Percentiles rank a stretch among this genome's conserved stretches.
Evolutionary conservation across 768 basidiomycete genomes (phyloP).

Genomic region (Calocera viscosa): DNA sequence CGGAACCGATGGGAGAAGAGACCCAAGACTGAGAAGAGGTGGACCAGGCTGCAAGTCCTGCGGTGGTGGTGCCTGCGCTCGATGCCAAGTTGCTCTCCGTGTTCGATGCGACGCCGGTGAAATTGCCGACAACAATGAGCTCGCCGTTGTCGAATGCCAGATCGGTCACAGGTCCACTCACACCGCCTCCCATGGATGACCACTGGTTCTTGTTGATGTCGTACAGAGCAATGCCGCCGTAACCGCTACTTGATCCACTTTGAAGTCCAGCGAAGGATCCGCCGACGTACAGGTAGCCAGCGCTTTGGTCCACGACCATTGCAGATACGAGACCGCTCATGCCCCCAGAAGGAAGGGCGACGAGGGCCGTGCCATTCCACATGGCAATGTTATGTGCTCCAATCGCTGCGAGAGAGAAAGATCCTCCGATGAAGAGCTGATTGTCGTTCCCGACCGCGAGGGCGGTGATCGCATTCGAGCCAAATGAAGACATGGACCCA

Average conservation of each 20-base stretch:
- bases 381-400: conserved; percentile 54
- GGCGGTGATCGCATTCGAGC: conserved; percentile 31
- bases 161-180: conserved; percentile 60
- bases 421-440: conserved; percentile 59
- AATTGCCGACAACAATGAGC: conserved; percentile 63
- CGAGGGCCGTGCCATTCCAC: conserved; percentile 48
- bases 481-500: conserved; percentile 20
- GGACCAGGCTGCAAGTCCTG: conserved; percentile 71
- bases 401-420: conserved; percentile 46
- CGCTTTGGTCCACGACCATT: conserved; percentile 47
- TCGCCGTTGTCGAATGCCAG: conserved; percentile 41
- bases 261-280: conserved; percentile 70
- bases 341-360: conserved; percentile 48
- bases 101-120: conserved; percentile 38
- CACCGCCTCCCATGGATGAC: conserved; percentile 55
- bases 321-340: conserved; percentile 69
- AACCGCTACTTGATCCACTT: conserved; percentile 38
- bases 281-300: conserved; percentile 56
- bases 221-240: conserved; percentile 58
- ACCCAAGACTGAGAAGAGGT: conserved; percentile 49
- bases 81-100: conserved; percentile 27
- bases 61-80: conserved; percentile 28
- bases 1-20: conserved; percentile 59
- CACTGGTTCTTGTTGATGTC: conserved; percentile 53
- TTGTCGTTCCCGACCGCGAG: conserved; percentile 57